Evolutionary conservation across 169 alveolate species (phyloP).

Genomic region (Plasmodium inui): DNA sequence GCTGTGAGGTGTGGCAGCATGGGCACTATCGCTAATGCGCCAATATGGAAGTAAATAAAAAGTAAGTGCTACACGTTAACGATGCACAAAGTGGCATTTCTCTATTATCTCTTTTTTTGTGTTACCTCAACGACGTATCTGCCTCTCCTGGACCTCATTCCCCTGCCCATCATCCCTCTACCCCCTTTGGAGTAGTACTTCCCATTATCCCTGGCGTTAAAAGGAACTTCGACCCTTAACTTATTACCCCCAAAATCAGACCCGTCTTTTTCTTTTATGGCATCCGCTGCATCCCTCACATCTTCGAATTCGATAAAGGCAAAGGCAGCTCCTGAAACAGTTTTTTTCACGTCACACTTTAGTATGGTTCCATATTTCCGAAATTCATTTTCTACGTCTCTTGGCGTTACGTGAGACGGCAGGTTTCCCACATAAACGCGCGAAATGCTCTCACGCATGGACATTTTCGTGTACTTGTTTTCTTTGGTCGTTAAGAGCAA

Average conservation of each 20-base stretch:
- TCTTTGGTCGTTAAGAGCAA: neutral
- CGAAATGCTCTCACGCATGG: conserved; percentile 77
- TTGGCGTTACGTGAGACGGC: conserved; percentile 85
- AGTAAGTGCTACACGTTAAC: neutral
- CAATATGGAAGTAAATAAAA: neutral
- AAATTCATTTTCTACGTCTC: conserved; percentile 88
- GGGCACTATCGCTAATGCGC: neutral
- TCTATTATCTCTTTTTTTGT: conserved; percentile 69
- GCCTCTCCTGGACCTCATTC: conserved; percentile 65
- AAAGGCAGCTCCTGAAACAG: conserved; percentile 85
- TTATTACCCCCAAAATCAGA: conserved; percentile 84
- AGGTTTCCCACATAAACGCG: conserved; percentile 88
- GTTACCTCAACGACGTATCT: conserved; percentile 77
- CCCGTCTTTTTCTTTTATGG: conserved; percentile 88
- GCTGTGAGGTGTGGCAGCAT: neutral
- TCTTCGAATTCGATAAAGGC: conserved; percentile 89
- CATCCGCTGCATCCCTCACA: conserved; percentile 90
- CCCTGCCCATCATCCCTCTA: conserved; percentile 63
- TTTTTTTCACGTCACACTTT: conserved; percentile 85
- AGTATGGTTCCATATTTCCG: conserved; percentile 85
- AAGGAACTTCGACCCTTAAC: conserved; percentile 88
- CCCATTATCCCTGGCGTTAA: conserved; percentile 80
- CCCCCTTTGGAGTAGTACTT: conserved; percentile 46
- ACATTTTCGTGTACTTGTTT: conserved; percentile 12
- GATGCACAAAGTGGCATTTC: conserved; percentile 66